Percentiles rank a stretch among this genome's conserved stretches.
These are phyloP conservation scores for Trypanosoma grayi DNA, from an alignment of 208 protist genomes.

Conservation along the genomic window DNA sequence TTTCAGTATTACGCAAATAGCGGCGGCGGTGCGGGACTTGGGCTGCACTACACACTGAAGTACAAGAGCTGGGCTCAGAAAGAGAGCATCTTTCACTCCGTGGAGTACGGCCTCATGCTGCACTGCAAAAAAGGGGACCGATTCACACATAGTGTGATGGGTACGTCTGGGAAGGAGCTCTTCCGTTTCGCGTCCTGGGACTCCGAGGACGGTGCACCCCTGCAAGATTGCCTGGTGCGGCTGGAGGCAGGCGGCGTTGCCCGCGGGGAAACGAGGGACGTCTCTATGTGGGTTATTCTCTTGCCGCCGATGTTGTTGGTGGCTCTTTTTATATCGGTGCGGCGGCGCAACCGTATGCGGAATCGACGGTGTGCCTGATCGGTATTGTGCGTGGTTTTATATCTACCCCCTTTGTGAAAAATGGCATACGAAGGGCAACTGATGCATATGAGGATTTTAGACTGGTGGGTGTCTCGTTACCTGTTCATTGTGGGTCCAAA, in stretches of 20 bases:
- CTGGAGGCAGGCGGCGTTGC: neutral
- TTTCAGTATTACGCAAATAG: constrained; percentile 40
- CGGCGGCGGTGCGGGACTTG: constrained; percentile 36
- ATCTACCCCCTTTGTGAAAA: too few relatives aligned
- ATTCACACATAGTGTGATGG: constrained; percentile 21
- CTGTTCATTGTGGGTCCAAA: too few relatives aligned
- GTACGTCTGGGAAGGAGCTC: constrained; percentile 5
- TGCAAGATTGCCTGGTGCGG: neutral
- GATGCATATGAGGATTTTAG: too few relatives aligned
- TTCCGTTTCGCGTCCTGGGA: constrained; percentile 16
- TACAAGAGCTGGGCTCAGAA: constrained; percentile 8
- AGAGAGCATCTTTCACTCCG: constrained; percentile 23
- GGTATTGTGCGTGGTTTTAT: too few relatives aligned
- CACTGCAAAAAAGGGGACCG: constrained; percentile 23
- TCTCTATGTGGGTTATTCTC: neutral
- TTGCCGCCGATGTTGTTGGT: neutral
- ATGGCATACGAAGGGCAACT: too few relatives aligned
- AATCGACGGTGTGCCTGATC: too few relatives aligned
- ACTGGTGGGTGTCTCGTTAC: too few relatives aligned
- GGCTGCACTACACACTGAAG: constrained; percentile 18
- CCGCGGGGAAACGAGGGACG: too few relatives aligned
- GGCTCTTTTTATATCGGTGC: neutral
- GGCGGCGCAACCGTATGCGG: too few relatives aligned
- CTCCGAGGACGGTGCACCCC: neutral
- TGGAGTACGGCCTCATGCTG: constrained; percentile 21